These are phyloP conservation scores for Vigna unguiculata DNA, from an alignment of 306 rosid species.

Conservation along the genomic window DNA sequence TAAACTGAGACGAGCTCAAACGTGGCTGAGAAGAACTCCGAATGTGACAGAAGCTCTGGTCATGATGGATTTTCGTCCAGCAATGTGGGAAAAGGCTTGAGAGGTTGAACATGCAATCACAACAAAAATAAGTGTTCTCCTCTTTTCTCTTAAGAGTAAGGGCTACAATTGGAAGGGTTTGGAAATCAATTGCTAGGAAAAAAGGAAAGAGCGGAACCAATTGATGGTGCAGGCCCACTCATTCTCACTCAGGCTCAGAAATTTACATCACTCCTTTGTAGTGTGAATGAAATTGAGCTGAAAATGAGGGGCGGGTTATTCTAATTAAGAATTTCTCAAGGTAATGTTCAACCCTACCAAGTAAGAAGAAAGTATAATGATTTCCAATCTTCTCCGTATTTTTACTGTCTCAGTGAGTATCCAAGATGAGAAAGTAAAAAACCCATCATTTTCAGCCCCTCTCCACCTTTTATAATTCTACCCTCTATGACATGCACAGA, in stretches of 20 bases:
- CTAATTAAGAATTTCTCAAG: slow-evolving; percentile 5
- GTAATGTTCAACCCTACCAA: background rate
- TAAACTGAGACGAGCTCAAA: background rate
- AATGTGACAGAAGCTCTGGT: background rate
- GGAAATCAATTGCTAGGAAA: background rate
- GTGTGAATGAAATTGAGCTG: background rate
- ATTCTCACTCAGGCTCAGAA: background rate
- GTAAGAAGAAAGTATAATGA: slow-evolving; percentile 10
- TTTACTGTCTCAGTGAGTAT: background rate
- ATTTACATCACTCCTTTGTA: background rate
- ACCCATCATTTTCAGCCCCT: background rate
- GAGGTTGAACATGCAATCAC: background rate
- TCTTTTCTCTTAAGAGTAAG: background rate
- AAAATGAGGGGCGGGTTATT: background rate
- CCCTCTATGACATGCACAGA: slow-evolving; percentile 1
- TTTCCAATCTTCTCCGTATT: slow-evolving; percentile 6
- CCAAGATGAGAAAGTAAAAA: background rate
- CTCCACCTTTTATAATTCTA: background rate
- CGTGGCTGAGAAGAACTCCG: background rate
- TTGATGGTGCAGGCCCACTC: background rate
- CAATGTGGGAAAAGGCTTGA: background rate
- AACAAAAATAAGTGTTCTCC: background rate
- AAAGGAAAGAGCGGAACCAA: slow-evolving; percentile 4
- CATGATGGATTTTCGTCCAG: background rate
- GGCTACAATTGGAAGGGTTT: background rate